Conservation (phyloP, 208 protist species). For the Entamoeba histolytica region DNA sequence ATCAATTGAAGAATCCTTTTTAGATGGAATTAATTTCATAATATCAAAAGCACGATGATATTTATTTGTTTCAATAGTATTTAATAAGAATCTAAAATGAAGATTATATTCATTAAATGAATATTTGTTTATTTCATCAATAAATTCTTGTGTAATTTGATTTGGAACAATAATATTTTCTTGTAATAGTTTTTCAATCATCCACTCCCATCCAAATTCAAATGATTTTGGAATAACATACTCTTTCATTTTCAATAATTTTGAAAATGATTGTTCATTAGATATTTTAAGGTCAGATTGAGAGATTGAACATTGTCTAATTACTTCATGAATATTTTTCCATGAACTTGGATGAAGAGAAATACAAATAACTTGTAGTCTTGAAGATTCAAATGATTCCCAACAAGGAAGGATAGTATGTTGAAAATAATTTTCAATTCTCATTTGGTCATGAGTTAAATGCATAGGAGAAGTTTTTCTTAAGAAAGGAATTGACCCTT, state of each 20-base stretch:
- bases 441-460: neutral
- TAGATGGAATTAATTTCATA: neutral
- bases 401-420: neutral
- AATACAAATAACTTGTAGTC: neutral
- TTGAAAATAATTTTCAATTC: neutral
- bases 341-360: neutral
- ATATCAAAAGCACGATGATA: neutral
- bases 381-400: neutral
- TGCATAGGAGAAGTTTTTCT: neutral
- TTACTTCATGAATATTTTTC: neutral
- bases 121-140: neutral
- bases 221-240: neutral
- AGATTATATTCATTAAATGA: neutral
- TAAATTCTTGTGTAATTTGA: neutral
- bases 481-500: neutral
- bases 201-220: neutral
- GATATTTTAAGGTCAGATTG: neutral
- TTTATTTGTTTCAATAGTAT: neutral
- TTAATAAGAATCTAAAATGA: neutral
- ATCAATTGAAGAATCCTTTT: neutral
- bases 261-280: neutral
- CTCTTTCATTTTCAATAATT: neutral
- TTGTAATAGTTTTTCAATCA: neutral
- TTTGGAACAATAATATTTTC: neutral
- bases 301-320: neutral